phyloP scores from a whole-genome alignment of 2,329 filamentous ascomycete genomes.

The Lachnellula suecica region DNA sequence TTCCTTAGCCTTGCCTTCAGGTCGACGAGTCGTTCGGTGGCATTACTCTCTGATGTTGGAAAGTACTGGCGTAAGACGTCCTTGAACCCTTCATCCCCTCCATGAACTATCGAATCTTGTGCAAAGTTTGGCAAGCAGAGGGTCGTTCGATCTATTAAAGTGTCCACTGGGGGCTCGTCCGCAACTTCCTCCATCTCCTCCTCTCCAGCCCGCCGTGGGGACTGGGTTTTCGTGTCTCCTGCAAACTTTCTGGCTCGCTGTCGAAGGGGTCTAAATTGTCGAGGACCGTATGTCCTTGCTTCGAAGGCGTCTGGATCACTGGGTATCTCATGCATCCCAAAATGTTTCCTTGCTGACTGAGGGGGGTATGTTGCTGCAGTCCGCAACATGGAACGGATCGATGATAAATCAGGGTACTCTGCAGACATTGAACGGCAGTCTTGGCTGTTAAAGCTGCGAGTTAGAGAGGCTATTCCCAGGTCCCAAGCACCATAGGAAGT shows the following conservation, averaged over 20 bases:
- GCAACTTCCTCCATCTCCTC: constrained; percentile 15
- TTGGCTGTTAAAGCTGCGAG: not conserved
- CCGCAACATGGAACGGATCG: not conserved
- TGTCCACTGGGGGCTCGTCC: constrained; percentile 12
- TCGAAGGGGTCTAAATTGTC: constrained; percentile 25
- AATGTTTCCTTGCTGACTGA: constrained; percentile 5
- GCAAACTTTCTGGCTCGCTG: constrained; percentile 22
- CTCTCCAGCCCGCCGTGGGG: constrained; percentile 11
- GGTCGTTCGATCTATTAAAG: constrained; percentile 25
- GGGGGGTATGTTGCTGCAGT: constrained; percentile 10
- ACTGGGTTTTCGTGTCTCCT: constrained; percentile 13
- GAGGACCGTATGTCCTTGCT: constrained; percentile 19
- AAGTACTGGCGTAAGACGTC: constrained; percentile 35
- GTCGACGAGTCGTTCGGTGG: constrained; percentile 56
- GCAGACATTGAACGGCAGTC: not conserved
- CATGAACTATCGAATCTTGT: constrained; percentile 26
- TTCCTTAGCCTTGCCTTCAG: constrained; percentile 56
- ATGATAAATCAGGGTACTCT: not conserved
- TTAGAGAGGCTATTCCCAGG: constrained; percentile 7
- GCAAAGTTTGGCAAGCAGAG: constrained; percentile 29
- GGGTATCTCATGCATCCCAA: constrained; percentile 25
- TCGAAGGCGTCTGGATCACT: constrained; percentile 13
- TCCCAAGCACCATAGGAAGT: not conserved
- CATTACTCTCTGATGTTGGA: constrained; percentile 54
- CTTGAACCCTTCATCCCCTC: constrained; percentile 29